Evolutionary conservation across 371 early-diverging fungal genomes (phyloP).

Genomic region (Rhizoclosmatium hyalinum): DNA sequence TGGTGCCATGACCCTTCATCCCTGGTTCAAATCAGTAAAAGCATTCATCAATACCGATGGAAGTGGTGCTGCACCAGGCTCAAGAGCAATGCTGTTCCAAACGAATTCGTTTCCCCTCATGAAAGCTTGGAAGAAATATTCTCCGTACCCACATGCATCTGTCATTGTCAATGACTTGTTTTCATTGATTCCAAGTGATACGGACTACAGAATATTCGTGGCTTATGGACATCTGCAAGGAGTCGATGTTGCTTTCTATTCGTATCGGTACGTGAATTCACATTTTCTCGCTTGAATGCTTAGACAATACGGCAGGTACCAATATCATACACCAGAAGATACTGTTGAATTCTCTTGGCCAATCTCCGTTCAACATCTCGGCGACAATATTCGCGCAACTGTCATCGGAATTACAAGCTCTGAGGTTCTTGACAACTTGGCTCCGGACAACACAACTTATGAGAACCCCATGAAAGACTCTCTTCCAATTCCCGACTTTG

Average conservation of each 20-base stretch:
- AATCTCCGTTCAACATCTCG: constrained; percentile 46
- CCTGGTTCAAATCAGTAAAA: constrained; percentile 75
- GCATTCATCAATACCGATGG: constrained; percentile 79
- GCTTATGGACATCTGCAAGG: constrained; percentile 41
- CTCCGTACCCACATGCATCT: constrained; percentile 53
- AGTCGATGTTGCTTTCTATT: constrained; percentile 51
- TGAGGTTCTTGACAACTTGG: background rate
- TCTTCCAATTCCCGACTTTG: constrained; percentile 38
- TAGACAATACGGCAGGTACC: constrained; percentile 26
- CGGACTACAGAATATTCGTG: constrained; percentile 48
- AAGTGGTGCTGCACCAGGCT: constrained; percentile 40
- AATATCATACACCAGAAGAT: constrained; percentile 53
- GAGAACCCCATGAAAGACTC: background rate
- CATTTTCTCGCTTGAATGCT: too few species aligned
- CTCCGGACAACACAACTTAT: background rate
- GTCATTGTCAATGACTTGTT: constrained; percentile 48
- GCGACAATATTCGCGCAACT: constrained; percentile 46
- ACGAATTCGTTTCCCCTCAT: constrained; percentile 45
- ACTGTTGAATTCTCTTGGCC: constrained; percentile 41
- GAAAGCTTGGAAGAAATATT: constrained; percentile 28
- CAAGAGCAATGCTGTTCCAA: constrained; percentile 44
- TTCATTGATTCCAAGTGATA: constrained; percentile 39
- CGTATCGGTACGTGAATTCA: constrained; percentile 17
- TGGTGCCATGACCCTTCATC: constrained; percentile 73
- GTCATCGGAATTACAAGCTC: constrained; percentile 22